phyloP scores from a whole-genome alignment of 2,329 filamentous ascomycete genomes.

The Rhynchosporium graminicola region DNA sequence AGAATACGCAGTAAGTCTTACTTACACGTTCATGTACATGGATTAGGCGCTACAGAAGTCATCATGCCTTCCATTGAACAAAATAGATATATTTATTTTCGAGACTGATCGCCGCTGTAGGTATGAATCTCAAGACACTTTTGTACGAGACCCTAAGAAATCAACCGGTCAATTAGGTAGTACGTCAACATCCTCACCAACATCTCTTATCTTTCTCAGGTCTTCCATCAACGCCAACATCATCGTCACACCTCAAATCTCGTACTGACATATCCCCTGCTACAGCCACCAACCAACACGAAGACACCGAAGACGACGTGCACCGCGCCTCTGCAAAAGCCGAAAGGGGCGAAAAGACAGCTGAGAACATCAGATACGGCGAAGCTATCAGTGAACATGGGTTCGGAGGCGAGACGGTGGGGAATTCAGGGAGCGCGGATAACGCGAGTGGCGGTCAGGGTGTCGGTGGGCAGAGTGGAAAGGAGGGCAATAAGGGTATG shows the following conservation, averaged over 20 bases:
- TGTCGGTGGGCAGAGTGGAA: slow-evolving; percentile 31
- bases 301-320: slow-evolving; percentile 13
- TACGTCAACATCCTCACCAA: slow-evolving; percentile 37
- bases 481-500: slow-evolving; percentile 30
- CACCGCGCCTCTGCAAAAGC: slow-evolving; percentile 31
- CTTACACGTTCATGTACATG: neutral
- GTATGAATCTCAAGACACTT: slow-evolving; percentile 56
- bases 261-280: neutral
- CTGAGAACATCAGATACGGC: slow-evolving; percentile 56
- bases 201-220: neutral
- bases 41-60: neutral
- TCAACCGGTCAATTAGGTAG: slow-evolving; percentile 58
- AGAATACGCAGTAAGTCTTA: slow-evolving; percentile 54
- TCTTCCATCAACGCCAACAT: neutral
- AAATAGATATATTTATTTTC: neutral
- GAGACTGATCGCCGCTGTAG: neutral
- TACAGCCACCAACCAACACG: slow-evolving; percentile 3
- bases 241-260: neutral
- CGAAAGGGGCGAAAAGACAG: slow-evolving; percentile 47
- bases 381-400: slow-evolving; percentile 57
- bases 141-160: slow-evolving; percentile 52
- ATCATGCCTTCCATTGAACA: neutral
- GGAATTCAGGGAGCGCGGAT: slow-evolving; percentile 42
- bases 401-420: slow-evolving; percentile 54
- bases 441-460: slow-evolving; percentile 32